These are phyloP conservation scores for Canariomyces notabilis DNA, from an alignment of 2,329 filamentous ascomycete species.

Conservation along the genomic window DNA sequence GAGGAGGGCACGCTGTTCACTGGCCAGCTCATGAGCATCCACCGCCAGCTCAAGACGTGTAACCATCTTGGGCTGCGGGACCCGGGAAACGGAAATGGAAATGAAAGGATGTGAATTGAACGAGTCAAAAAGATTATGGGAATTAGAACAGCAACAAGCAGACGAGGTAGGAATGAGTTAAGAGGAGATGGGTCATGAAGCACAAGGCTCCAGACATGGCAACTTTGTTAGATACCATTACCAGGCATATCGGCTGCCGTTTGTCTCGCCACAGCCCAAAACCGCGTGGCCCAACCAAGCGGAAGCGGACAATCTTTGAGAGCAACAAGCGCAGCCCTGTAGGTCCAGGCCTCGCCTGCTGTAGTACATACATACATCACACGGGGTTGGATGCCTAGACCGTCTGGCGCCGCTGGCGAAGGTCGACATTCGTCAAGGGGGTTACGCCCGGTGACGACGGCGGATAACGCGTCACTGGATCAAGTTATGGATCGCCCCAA, in stretches of 20 bases:
- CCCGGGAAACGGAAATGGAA: not conserved
- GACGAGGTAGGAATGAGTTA: not conserved
- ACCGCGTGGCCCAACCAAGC: not conserved
- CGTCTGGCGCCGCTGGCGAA: not conserved
- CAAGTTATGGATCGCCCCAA: not conserved
- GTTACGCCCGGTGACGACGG: constrained; percentile 10
- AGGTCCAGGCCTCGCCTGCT: not conserved
- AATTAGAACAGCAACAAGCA: not conserved
- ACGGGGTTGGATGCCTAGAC: constrained; percentile 1
- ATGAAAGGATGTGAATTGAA: not conserved
- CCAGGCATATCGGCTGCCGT: not conserved
- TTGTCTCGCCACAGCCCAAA: not conserved
- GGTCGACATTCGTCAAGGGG: not conserved
- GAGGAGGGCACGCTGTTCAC: constrained; percentile 52
- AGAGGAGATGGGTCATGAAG: not conserved
- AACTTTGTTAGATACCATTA: not conserved
- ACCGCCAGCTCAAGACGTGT: constrained; percentile 44
- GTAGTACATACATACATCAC: not conserved
- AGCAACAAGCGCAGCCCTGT: too few species aligned
- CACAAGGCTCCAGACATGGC: not conserved
- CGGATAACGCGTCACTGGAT: constrained; percentile 10
- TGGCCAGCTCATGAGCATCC: constrained; percentile 44
- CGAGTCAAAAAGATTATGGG: too few species aligned
- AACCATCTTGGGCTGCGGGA: constrained; percentile 19
- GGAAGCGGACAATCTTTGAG: not conserved